phyloP scores from a whole-genome alignment of 345 rosid genomes.

The Excoecaria cochinchinensis region DNA sequence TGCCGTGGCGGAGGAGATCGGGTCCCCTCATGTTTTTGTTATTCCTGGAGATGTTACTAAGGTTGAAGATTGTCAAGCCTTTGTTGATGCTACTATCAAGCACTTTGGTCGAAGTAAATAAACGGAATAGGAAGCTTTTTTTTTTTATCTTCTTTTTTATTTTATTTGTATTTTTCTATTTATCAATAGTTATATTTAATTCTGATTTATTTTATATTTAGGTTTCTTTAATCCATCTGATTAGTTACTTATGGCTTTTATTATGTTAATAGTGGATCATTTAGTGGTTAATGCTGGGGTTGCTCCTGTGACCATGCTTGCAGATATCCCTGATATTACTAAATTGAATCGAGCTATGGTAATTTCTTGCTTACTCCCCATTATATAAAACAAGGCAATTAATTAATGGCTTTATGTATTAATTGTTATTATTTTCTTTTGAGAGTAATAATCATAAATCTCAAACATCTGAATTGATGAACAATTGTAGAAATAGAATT shows the following conservation, averaged over 20 bases:
- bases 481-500: too few species aligned
- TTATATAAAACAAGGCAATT: background rate
- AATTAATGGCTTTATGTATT: too few species aligned
- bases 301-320: conserved; percentile 44
- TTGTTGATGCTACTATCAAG: conserved; percentile 16
- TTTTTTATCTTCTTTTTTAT: too few species aligned
- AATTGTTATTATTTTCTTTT: too few species aligned
- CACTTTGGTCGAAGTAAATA: conserved; percentile 38
- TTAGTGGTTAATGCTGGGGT: conserved; percentile 64
- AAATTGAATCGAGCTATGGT: conserved; percentile 48
- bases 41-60: conserved; percentile 31
- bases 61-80: conserved; percentile 29
- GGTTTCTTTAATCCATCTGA: background rate
- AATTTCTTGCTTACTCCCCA: background rate
- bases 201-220: too few species aligned
- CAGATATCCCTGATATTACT: conserved; percentile 46
- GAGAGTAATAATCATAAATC: too few species aligned
- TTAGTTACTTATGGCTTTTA: background rate
- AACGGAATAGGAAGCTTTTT: background rate
- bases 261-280: conserved; percentile 53
- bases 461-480: too few species aligned
- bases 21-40: too few species aligned
- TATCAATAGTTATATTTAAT: background rate
- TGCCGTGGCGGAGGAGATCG: too few species aligned
- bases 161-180: too few species aligned